These are phyloP conservation scores for Agrocybe pediades DNA, from an alignment of 768 basidiomycete genomes.

Conservation along the genomic window DNA sequence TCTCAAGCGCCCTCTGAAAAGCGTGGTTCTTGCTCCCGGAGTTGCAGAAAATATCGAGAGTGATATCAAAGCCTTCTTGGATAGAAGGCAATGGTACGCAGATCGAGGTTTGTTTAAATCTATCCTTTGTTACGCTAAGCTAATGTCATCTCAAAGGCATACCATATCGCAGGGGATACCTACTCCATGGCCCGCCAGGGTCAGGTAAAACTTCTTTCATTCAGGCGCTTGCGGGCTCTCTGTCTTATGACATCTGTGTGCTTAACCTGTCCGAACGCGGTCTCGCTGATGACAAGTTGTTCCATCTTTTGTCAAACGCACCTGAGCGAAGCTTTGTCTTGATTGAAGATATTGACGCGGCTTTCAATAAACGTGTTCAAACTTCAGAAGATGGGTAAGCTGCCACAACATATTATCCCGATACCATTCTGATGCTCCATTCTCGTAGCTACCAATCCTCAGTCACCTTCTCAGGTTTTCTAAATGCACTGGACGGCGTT, in stretches of 20 bases:
- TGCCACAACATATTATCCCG: slow-evolving; percentile 9
- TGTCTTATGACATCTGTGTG: slow-evolving; percentile 95
- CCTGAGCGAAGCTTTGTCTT: slow-evolving; percentile 94
- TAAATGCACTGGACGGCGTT: slow-evolving; percentile 97
- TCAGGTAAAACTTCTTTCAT: slow-evolving; percentile 99
- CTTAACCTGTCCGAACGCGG: slow-evolving; percentile 96
- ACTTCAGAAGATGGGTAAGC: slow-evolving; percentile 90
- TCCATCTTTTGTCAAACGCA: slow-evolving; percentile 88
- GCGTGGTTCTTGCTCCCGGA: slow-evolving; percentile 85
- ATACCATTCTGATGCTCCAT: slow-evolving; percentile 5
- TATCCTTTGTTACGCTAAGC: slow-evolving; percentile 1
- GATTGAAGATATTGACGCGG: slow-evolving; percentile 97
- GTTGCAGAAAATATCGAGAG: slow-evolving; percentile 82
- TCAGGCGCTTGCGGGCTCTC: slow-evolving; percentile 90
- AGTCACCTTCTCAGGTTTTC: slow-evolving; percentile 95
- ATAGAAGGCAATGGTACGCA: slow-evolving; percentile 90
- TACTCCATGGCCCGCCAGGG: slow-evolving; percentile 94
- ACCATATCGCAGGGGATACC: slow-evolving; percentile 94
- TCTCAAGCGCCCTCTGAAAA: slow-evolving; percentile 80
- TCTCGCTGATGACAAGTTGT: slow-evolving; percentile 94
- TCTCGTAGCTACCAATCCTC: slow-evolving; percentile 84
- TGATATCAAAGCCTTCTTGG: slow-evolving; percentile 83
- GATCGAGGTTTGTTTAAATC: slow-evolving; percentile 81
- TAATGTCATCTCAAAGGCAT: slow-evolving; percentile 66
- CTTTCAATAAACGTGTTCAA: slow-evolving; percentile 91